Percentiles rank a stretch among this genome's conserved stretches.
These are phyloP conservation scores for Citrus australasica DNA, from an alignment of 345 rosid genomes.

Conservation along the genomic window DNA sequence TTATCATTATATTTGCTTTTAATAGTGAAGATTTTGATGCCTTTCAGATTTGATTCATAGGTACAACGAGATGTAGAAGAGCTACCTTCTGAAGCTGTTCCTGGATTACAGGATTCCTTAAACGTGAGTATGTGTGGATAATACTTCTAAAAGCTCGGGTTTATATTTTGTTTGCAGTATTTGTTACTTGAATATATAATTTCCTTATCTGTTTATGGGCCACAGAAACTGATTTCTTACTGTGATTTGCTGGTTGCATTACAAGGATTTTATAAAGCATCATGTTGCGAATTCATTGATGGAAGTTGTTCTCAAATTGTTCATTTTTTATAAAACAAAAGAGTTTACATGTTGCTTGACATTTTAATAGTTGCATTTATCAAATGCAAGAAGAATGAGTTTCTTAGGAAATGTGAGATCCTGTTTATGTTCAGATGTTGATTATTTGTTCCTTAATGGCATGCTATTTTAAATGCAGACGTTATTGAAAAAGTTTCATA, in stretches of 20 bases:
- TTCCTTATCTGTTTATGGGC: not conserved
- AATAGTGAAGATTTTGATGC: not conserved
- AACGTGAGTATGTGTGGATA: conserved; percentile 47
- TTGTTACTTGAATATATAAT: not conserved
- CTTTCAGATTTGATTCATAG: conserved; percentile 36
- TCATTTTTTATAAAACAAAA: not conserved
- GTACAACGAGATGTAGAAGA: conserved; percentile 99
- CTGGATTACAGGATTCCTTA: conserved; percentile 70
- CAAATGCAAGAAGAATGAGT: not conserved
- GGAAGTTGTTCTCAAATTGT: not conserved
- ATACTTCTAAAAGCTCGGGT: conserved; percentile 12
- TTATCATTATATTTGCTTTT: not conserved
- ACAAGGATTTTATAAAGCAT: not conserved
- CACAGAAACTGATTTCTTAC: not conserved
- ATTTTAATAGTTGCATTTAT: not conserved
- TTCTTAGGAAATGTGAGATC: not conserved
- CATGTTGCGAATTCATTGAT: not conserved
- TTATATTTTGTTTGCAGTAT: not conserved
- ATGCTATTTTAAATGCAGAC: conserved; percentile 52
- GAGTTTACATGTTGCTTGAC: not conserved
- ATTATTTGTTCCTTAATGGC: conserved; percentile 1
- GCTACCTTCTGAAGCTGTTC: conserved; percentile 93
- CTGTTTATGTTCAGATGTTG: not conserved
- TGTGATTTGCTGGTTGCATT: not conserved
- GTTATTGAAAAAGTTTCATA: conserved; percentile 85